Base-by-base conservation (phyloP, 495 filamentous ascomycete species). In the Penicillium verhagenii region DNA sequence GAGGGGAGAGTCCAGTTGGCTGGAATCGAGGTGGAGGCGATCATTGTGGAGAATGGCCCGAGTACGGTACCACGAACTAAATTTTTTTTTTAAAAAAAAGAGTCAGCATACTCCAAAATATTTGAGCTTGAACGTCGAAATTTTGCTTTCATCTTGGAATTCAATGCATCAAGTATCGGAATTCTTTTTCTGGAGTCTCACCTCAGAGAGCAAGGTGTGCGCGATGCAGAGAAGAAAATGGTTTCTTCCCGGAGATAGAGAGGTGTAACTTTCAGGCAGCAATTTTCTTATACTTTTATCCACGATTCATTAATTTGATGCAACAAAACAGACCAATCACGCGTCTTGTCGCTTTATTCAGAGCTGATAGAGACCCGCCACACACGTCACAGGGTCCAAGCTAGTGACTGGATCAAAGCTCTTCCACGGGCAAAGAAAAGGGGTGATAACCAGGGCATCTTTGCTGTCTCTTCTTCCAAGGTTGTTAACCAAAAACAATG, bases 1-100 rank as follows among this genome's bases (percentile, higher is more conserved):
- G 68, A 64, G n/a, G 71, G 69, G 18, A 75, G 66, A 7, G 57
- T 69, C 31, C 47, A 67, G 59, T 73, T 64, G 43, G 65, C 24
- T 8, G 69, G 63, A 4, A 60, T 52, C 18, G 62, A 59, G 37
- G 56, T 33, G 37, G 63, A 60, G 19, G 63, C 29, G 35, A 56
- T 39, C 64, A 67, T 67, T n/a, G 26, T 48, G 48, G 38, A 13
- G 16, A 40, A 40, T 19, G 16, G 20, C 7, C 20, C 20, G n/a
- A n/a, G n/a, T n/a, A n/a, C n/a, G 21, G 35, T 38, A 38, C 18
- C 5, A 21, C 38, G 6, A 42, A 42, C 33, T 42, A 13, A 18
- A n/a, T n/a, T n/a, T n/a, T n/a, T n/a, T n/a, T n/a, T n/a, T n/a
- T n/a, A n/a, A n/a, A n/a, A n/a, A n/a, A 19, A 8, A 42, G 21